phyloP scores from a whole-genome alignment of 352 stramenopile species.

The Bremia lactucae region DNA sequence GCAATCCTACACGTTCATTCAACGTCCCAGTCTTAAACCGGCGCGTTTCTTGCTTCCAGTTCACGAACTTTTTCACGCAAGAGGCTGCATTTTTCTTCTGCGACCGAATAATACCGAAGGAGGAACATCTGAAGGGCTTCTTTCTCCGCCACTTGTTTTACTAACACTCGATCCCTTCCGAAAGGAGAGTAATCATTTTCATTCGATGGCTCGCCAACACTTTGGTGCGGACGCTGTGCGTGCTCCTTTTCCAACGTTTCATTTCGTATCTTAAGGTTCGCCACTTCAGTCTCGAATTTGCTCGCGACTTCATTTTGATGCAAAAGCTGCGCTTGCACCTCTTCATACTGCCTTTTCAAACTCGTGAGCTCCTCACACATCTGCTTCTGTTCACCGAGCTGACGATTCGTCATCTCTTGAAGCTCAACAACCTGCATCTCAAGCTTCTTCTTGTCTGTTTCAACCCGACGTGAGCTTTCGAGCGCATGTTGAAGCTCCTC shows the following conservation, averaged over 20 bases:
- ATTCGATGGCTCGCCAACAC: conserved; percentile 5
- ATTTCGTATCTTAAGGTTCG: conserved; percentile 16
- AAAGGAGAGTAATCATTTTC: conserved; percentile 2
- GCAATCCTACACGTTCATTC: too few relatives aligned
- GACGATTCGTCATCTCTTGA: conserved; percentile 10
- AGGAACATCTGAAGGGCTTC: conserved; percentile 36
- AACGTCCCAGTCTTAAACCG: too few relatives aligned
- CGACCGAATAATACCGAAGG: conserved; percentile 28
- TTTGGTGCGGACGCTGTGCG: conserved; percentile 7
- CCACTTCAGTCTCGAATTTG: conserved; percentile 13
- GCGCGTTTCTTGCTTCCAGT: too few relatives aligned
- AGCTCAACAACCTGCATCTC: conserved; percentile 18
- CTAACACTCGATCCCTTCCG: conserved; percentile 3
- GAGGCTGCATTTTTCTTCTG: conserved; percentile 38
- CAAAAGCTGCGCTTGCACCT: conserved; percentile 13
- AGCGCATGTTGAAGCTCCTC: conserved; percentile 10
- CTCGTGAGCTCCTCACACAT: conserved; percentile 13
- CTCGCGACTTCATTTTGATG: conserved; percentile 1
- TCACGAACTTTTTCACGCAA: conserved; percentile 22
- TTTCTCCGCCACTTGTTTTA: conserved; percentile 30
- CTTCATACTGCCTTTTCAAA: conserved; percentile 12
- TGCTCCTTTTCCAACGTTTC: conserved; percentile 10
- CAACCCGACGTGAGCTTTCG: background rate
- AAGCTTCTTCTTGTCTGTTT: conserved; percentile 8
- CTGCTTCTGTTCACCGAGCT: conserved; percentile 5